A percentile compares a stretch with the other conserved stretches of the same genome.
phyloP scores from a whole-genome alignment of 2,329 filamentous ascomycete species.

The Ophiocordyceps robertsii region DNA sequence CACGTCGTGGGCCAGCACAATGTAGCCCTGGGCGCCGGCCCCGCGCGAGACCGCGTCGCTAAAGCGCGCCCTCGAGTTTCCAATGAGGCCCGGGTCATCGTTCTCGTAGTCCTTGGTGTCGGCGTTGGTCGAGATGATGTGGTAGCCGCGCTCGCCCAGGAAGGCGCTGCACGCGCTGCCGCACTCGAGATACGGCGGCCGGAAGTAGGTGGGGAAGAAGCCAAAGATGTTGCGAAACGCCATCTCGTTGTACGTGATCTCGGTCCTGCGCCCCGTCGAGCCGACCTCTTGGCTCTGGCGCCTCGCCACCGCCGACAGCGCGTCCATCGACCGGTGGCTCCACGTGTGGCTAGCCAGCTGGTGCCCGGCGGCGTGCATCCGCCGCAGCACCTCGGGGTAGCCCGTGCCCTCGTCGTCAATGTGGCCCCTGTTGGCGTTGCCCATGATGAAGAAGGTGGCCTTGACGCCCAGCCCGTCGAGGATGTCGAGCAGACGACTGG shows the following conservation, averaged over 20 bases:
- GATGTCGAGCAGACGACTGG: slow-evolving; percentile 24
- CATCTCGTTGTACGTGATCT: slow-evolving; percentile 32
- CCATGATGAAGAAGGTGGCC: slow-evolving; percentile 29
- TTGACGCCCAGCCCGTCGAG: slow-evolving; percentile 16
- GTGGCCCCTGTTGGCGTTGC: slow-evolving; percentile 25
- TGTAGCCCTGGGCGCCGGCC: slow-evolving; percentile 21
- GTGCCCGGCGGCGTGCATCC: slow-evolving; percentile 28
- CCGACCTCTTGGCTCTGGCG: slow-evolving; percentile 6
- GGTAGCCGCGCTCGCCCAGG: slow-evolving; percentile 33
- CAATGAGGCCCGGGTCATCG: slow-evolving; percentile 12
- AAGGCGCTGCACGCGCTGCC: slow-evolving; percentile 20
- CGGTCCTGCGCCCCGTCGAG: slow-evolving; percentile 11
- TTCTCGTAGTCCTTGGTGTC: slow-evolving; percentile 50
- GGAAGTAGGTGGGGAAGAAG: slow-evolving; percentile 28
- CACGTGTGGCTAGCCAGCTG: slow-evolving; percentile 34
- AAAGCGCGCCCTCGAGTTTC: background rate
- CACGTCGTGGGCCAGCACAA: slow-evolving; percentile 40
- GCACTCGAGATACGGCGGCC: slow-evolving; percentile 31
- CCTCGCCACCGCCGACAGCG: slow-evolving; percentile 8
- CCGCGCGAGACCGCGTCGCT: slow-evolving; percentile 7
- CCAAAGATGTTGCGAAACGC: slow-evolving; percentile 27
- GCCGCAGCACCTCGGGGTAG: slow-evolving; percentile 23
- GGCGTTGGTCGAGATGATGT: slow-evolving; percentile 41
- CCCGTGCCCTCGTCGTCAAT: slow-evolving; percentile 22
- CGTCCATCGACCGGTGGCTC: slow-evolving; percentile 29